Conservation (phyloP, 495 filamentous ascomycete species). For the Recurvomyces mirabilis region DNA sequence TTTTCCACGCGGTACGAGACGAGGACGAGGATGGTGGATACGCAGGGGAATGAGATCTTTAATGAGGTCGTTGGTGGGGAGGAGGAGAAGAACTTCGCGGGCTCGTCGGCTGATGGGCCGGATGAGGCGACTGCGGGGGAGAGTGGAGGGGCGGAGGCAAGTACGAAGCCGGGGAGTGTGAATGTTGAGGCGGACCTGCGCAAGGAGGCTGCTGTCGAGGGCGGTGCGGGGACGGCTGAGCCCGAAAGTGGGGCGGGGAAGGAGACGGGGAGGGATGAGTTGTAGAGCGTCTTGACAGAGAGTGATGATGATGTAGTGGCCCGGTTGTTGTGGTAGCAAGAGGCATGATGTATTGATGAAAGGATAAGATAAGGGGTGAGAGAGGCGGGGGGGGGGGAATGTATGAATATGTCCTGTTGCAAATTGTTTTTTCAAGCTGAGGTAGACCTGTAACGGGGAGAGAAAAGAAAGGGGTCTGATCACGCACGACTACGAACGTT, state of each 20-base stretch:
- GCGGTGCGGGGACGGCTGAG: slow-evolving; percentile 44
- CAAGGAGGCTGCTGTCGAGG: slow-evolving; percentile 50
- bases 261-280: slow-evolving; percentile 36
- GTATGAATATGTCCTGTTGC: too few species aligned
- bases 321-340: too few species aligned
- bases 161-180: slow-evolving; percentile 30
- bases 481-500: too few species aligned
- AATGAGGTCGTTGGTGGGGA: slow-evolving; percentile 32
- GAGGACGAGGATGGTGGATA: slow-evolving; percentile 71
- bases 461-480: too few species aligned
- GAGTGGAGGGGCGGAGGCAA: slow-evolving; percentile 16
- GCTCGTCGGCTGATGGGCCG: slow-evolving; percentile 11
- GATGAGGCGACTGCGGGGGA: slow-evolving; percentile 13
- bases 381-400: too few species aligned
- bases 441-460: too few species aligned
- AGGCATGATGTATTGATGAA: too few species aligned
- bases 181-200: slow-evolving; percentile 42
- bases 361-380: too few species aligned
- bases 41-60: slow-evolving; percentile 55
- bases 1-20: slow-evolving; percentile 94
- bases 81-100: slow-evolving; percentile 9
- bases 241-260: slow-evolving; percentile 70
- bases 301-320: neutral
- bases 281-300: neutral
- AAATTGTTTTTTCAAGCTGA: too few species aligned